Conservation (phyloP, 176 grass and related monocot genomes). For the Aegilops tauschii region DNA sequence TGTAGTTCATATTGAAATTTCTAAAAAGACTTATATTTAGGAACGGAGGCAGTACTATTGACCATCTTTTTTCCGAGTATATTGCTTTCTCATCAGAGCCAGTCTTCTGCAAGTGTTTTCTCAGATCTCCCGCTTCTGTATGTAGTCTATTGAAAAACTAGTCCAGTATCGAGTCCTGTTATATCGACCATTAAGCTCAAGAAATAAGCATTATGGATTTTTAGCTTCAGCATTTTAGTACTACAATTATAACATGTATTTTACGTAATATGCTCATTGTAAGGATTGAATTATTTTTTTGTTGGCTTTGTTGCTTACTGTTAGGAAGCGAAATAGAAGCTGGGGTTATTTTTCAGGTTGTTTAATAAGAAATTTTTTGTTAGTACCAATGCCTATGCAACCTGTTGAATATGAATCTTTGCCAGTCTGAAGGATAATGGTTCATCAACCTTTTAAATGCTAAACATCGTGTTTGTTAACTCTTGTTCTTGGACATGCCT, state of each 20-base stretch:
- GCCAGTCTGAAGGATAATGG: too few species aligned
- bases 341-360: background rate
- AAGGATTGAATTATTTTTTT: background rate
- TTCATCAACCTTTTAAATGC: too few species aligned
- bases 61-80: too few species aligned
- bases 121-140: background rate
- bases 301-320: background rate
- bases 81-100: constrained; percentile 31
- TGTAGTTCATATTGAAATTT: too few species aligned
- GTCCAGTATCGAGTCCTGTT: background rate
- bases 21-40: too few species aligned
- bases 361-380: background rate
- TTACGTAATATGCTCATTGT: background rate
- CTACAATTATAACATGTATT: background rate
- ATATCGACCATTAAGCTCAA: background rate
- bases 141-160: background rate
- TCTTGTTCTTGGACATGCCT: background rate
- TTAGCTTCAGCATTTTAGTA: background rate
- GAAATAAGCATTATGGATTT: background rate
- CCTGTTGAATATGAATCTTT: background rate
- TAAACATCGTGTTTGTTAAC: background rate
- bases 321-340: background rate
- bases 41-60: too few species aligned
- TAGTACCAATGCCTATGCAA: background rate
- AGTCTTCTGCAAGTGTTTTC: constrained; percentile 60